Conservation (phyloP, 148 eudicot genomes). For the Heliosperma pusillum region DNA sequence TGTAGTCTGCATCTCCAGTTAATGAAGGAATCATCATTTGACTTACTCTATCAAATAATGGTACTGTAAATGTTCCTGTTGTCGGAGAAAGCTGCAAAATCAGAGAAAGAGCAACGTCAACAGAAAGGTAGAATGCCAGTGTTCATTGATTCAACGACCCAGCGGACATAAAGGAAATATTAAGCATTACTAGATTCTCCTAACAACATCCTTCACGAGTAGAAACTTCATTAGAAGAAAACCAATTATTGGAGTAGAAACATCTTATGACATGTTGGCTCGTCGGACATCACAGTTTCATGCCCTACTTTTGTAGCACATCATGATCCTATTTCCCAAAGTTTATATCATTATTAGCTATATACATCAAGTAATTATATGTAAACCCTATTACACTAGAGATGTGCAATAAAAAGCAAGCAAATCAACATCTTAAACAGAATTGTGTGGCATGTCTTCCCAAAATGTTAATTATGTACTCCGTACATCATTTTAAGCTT, state of each 20-base stretch:
- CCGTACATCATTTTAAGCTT: too few relatives aligned
- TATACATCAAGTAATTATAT: too few relatives aligned
- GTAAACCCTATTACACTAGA: too few relatives aligned
- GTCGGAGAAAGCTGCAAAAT: slow-evolving; percentile 52
- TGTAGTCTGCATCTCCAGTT: slow-evolving; percentile 29
- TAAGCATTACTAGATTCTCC: background rate
- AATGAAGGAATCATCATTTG: slow-evolving; percentile 31
- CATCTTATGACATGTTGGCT: background rate
- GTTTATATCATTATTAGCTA: too few relatives aligned
- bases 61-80: slow-evolving; percentile 46
- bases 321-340: too few relatives aligned
- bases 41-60: slow-evolving; percentile 29
- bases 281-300: background rate
- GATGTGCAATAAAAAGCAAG: too few relatives aligned
- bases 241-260: background rate
- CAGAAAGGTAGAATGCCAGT: background rate
- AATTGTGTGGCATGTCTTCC: too few relatives aligned
- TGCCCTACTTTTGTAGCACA: background rate
- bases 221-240: background rate
- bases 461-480: too few relatives aligned
- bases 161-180: background rate
- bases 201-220: background rate
- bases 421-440: too few relatives aligned
- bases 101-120: background rate
- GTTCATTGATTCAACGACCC: background rate